A percentile compares a stretch with the other conserved stretches of the same genome.
These are phyloP conservation scores for Metroxylon sagu DNA, from an alignment of 176 grass and related monocot genomes.

Conservation along the genomic window DNA sequence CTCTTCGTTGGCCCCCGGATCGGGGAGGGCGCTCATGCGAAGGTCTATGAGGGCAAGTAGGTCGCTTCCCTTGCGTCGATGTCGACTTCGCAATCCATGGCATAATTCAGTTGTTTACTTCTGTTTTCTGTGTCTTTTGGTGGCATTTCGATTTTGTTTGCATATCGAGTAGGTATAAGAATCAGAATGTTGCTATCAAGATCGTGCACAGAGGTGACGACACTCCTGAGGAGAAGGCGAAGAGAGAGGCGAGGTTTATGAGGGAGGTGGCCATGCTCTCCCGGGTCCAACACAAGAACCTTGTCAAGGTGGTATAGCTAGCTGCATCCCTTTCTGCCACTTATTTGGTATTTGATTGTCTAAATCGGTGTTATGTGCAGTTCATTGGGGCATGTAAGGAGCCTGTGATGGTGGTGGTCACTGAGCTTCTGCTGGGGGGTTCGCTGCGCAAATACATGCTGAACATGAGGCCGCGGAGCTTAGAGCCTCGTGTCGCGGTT, in stretches of 20 bases:
- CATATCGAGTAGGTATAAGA: conserved; percentile 58
- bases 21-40: conserved; percentile 79
- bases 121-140: neutral
- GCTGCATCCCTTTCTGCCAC: neutral
- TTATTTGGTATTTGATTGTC: neutral
- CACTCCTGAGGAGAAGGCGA: conserved; percentile 60
- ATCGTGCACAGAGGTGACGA: conserved; percentile 89
- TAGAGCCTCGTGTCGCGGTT: conserved; percentile 69
- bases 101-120: neutral
- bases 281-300: conserved; percentile 92
- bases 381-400: conserved; percentile 91
- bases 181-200: conserved; percentile 93
- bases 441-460: conserved; percentile 77
- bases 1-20: conserved; percentile 87
- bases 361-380: conserved; percentile 17
- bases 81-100: neutral
- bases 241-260: conserved; percentile 75
- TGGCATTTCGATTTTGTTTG: neutral
- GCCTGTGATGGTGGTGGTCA: conserved; percentile 92
- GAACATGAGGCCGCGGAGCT: conserved; percentile 64
- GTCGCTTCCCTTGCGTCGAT: conserved; percentile 13
- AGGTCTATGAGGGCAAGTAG: conserved; percentile 98
- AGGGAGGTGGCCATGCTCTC: conserved; percentile 93
- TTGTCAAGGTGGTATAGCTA: conserved; percentile 65
- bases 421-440: conserved; percentile 80